phyloP scores from a whole-genome alignment of 352 stramenopile species.

The Phytophthora tentaculata region DNA sequence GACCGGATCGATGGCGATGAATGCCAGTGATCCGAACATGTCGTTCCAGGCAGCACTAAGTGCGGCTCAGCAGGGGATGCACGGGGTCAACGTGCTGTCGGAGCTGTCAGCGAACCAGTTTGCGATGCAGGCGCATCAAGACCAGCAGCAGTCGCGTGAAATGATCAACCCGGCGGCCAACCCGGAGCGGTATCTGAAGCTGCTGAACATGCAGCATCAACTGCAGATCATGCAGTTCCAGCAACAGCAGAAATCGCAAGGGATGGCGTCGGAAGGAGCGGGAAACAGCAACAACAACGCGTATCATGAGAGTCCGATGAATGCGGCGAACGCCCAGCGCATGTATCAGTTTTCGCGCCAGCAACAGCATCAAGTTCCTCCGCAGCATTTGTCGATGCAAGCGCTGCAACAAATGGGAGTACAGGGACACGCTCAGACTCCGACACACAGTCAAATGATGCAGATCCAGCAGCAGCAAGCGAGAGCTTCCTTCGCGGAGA shows the following conservation, averaged over 20 bases:
- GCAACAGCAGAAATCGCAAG: conserved; percentile 65
- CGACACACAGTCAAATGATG: conserved; percentile 62
- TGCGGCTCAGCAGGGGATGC: conserved; percentile 40
- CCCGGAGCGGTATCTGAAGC: conserved; percentile 82
- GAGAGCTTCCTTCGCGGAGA: conserved; percentile 47
- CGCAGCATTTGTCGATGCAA: conserved; percentile 61
- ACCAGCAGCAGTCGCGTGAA: conserved; percentile 51
- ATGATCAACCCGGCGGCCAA: conserved; percentile 52
- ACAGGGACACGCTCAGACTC: conserved; percentile 45
- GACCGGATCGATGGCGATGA: conserved; percentile 33
- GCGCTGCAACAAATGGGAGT: conserved; percentile 60
- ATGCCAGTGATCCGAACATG: conserved; percentile 26
- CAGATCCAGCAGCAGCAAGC: conserved; percentile 62
- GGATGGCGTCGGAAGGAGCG: conserved; percentile 34
- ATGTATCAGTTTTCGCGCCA: conserved; percentile 56
- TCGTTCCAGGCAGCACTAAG: conserved; percentile 46
- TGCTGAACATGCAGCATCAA: conserved; percentile 89
- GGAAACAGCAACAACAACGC: conserved; percentile 40
- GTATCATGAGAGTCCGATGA: conserved; percentile 63
- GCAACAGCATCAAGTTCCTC: conserved; percentile 38
- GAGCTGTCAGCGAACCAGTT: conserved; percentile 55
- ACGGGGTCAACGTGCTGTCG: conserved; percentile 34
- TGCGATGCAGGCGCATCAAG: conserved; percentile 36
- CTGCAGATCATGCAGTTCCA: conserved; percentile 88
- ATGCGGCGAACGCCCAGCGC: conserved; percentile 45